Base-by-base conservation (phyloP, 345 rosid species). In the Adansonia digitata region DNA sequence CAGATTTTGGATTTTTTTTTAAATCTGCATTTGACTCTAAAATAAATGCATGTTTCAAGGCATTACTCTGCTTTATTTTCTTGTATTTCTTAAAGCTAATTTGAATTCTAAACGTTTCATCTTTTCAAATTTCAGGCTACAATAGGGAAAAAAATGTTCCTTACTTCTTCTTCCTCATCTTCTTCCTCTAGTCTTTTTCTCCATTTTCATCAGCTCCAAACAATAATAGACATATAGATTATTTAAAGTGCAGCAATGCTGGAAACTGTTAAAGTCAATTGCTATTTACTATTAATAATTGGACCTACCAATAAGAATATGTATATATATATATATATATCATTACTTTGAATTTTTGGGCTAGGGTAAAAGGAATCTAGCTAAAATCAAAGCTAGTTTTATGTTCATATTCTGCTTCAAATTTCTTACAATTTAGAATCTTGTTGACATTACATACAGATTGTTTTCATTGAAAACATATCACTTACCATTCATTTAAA, bases 401-500 rank as follows among this genome's bases (percentile, higher is more conserved):
- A 11, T 20, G 69, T 63, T 37, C 69, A 63, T 63, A n/a, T 37
- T 63, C 29, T n/a, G 65, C 65, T 24, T 66, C 14, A 27, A 42
- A 17, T 29, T 43, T 46, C 70, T 55, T 56, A 63, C 18, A 59
- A 37, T 49, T 37, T 34, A 53, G 73, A 75, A 61, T 55, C 63
- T 56, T 78, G 73, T 73, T 68, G 84, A 82, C 82, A 68, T 40
- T 45, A 42, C 15, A 60, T 14, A 77, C 55, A 53, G 14, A 22
- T 53, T n/a, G 53, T 40, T 40, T 53, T 76, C 40, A 15, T 64
- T 66, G 51, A 71, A 71, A 37, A 7, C 5, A 70, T 35, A 7
- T 5, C 15, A 6, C 48, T 43, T 35, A 31, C 11, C 10, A 51
- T 52, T 6, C 43, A 56, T 51, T 69, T 37, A 27, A 29, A 73